A percentile compares a stretch with the other conserved stretches of the same genome.
phyloP scores from a whole-genome alignment of 2,329 filamentous ascomycete species.

The Fulvia fulva region DNA sequence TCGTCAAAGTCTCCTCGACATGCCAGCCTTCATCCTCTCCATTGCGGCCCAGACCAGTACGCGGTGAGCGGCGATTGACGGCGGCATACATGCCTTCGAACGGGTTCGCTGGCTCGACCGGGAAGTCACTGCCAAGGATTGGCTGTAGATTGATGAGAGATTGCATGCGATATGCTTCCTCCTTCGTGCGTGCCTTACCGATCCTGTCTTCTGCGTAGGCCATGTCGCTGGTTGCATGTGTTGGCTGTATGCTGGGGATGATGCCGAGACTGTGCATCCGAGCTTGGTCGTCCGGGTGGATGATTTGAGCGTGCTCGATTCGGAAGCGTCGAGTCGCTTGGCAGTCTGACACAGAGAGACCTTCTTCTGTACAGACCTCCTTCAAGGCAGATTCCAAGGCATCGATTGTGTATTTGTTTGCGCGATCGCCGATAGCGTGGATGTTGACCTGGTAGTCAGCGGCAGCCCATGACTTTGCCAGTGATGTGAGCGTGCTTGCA shows the following conservation, averaged over 20 bases:
- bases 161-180: conserved; percentile 1
- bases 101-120: neutral
- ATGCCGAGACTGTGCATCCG: neutral
- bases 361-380: neutral
- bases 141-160: neutral
- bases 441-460: conserved; percentile 1
- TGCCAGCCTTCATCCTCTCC: neutral
- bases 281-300: neutral
- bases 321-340: neutral
- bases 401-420: neutral
- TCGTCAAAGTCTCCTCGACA: neutral
- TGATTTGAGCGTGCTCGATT: neutral
- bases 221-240: neutral
- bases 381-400: neutral
- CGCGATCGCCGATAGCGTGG: neutral
- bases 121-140: neutral
- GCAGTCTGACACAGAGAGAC: neutral
- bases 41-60: neutral
- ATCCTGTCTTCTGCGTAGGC: neutral
- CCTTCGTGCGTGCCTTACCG: neutral
- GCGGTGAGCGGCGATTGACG: neutral
- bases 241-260: conserved; percentile 1
- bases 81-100: conserved; percentile 1
- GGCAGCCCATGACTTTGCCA: neutral
- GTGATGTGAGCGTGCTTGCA: neutral